phyloP scores from a whole-genome alignment of 1,139 yeast species.

The Spencermartinsiella ligniputridi region DNA sequence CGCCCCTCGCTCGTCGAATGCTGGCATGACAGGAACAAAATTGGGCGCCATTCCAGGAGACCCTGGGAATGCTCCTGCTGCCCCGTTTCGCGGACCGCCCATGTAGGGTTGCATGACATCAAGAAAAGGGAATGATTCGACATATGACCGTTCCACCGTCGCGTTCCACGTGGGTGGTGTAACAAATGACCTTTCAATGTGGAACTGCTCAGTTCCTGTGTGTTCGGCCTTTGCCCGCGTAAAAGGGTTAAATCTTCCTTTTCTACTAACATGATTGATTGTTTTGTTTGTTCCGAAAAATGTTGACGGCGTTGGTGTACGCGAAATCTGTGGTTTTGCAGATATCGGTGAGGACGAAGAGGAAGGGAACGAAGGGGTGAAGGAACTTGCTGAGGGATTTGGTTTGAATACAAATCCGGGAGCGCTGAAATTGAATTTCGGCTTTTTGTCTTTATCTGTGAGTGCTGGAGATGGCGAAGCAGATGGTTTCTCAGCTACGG shows the following conservation, averaged over 20 bases:
- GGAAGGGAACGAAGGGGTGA: conserved; percentile 52
- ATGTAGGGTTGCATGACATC: conserved; percentile 2
- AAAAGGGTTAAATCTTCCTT: conserved; percentile 55
- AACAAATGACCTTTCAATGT: conserved; percentile 59
- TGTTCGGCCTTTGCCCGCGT: conserved; percentile 35
- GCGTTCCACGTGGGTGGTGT: conserved; percentile 76
- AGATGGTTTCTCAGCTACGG: conserved; percentile 8
- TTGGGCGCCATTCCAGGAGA: conserved; percentile 17
- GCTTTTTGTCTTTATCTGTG: conserved; percentile 15
- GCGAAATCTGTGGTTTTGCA: conserved; percentile 6
- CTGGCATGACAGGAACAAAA: conserved; percentile 24
- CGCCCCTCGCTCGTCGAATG: conserved; percentile 24
- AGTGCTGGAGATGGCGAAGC: conserved; percentile 15
- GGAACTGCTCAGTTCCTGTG: conserved; percentile 36
- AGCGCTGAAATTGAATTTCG: conserved; percentile 51
- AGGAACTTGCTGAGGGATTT: conserved; percentile 67
- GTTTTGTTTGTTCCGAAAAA: conserved; percentile 38
- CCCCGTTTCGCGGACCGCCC: conserved; percentile 6
- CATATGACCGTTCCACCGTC: conserved; percentile 25
- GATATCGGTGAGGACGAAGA: conserved; percentile 30
- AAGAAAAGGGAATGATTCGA: conserved; percentile 17
- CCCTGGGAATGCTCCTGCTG: conserved; percentile 14
- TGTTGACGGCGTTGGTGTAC: not conserved
- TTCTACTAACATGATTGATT: conserved; percentile 31
- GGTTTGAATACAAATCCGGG: conserved; percentile 61